Evolutionary conservation across 352 stramenopile species (phyloP).

Genomic region (Phytophthora foliorum): DNA sequence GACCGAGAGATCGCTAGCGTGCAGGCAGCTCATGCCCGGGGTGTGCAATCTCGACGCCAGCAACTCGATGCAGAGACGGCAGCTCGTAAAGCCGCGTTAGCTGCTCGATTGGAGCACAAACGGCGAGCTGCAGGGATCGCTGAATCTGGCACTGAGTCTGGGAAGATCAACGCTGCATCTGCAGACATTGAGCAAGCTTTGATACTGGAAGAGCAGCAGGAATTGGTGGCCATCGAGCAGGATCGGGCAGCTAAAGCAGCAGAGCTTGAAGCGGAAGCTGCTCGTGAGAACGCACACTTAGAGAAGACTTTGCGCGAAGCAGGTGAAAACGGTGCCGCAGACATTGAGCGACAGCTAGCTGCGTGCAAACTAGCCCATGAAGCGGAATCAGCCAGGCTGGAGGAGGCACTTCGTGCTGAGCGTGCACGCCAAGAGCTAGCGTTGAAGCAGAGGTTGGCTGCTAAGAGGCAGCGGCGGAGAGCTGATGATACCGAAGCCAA

Average conservation of each 20-base stretch:
- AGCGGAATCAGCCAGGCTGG: constrained; percentile 35
- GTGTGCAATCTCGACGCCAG: constrained; percentile 32
- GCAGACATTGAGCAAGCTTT: constrained; percentile 28
- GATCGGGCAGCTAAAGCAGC: constrained; percentile 27
- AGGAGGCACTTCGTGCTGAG: constrained; percentile 42
- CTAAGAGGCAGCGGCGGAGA: constrained; percentile 37
- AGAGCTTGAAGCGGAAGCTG: constrained; percentile 36
- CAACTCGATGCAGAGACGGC: constrained; percentile 46
- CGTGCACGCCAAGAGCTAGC: constrained; percentile 50
- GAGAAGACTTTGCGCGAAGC: constrained; percentile 29
- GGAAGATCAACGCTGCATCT: neutral
- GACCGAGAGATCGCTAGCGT: constrained; percentile 42
- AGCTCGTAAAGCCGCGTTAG: constrained; percentile 40
- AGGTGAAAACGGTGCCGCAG: constrained; percentile 27
- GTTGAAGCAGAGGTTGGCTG: constrained; percentile 48
- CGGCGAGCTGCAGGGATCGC: constrained; percentile 24
- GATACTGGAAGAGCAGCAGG: constrained; percentile 40
- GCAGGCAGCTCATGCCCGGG: constrained; percentile 38
- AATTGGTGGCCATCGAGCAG: constrained; percentile 44
- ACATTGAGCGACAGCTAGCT: constrained; percentile 47
- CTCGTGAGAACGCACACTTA: constrained; percentile 39
- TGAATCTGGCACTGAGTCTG: no score
- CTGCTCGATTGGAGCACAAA: constrained; percentile 42
- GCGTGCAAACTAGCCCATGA: constrained; percentile 47
- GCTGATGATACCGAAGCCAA: neutral